A percentile compares a stretch with the other conserved stretches of the same genome.
phyloP scores from a whole-genome alignment of 2,329 filamentous ascomycete genomes.

The Penicillium sp. region DNA sequence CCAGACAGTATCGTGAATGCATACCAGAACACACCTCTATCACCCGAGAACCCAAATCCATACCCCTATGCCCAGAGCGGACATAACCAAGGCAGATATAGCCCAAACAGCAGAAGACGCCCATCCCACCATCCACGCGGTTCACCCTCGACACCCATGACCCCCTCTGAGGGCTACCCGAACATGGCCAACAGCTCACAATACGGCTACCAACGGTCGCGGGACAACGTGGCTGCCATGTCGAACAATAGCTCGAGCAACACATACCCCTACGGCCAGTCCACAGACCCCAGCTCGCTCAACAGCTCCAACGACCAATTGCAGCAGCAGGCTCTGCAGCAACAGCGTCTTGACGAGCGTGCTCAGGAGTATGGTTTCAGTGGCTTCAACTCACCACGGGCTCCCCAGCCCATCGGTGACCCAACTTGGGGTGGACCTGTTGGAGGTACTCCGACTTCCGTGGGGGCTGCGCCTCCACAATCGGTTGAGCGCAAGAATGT shows the following conservation, averaged over 20 bases:
- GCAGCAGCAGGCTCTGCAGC: slow-evolving; percentile 45
- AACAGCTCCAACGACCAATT: slow-evolving; percentile 85
- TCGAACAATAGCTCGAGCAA: slow-evolving; percentile 65
- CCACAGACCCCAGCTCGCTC: slow-evolving; percentile 87
- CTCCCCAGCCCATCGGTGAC: slow-evolving; percentile 17
- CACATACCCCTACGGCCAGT: slow-evolving; percentile 71
- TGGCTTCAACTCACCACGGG: slow-evolving; percentile 43
- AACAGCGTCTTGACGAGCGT: slow-evolving; percentile 39
- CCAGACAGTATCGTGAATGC: slow-evolving; percentile 46
- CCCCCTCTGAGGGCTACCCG: slow-evolving; percentile 34
- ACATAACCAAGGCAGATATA: slow-evolving; percentile 26
- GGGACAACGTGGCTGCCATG: slow-evolving; percentile 78
- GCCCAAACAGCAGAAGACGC: slow-evolving; percentile 23
- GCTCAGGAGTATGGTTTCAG: slow-evolving; percentile 63
- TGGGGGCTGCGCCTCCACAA: slow-evolving; percentile 9
- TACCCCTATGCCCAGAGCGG: background rate
- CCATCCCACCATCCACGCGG: slow-evolving; percentile 32
- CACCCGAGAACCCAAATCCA: slow-evolving; percentile 49
- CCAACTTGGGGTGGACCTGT: slow-evolving; percentile 27
- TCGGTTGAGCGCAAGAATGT: slow-evolving; percentile 19
- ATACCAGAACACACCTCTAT: slow-evolving; percentile 40
- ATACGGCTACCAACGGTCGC: slow-evolving; percentile 67
- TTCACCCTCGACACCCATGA: slow-evolving; percentile 12
- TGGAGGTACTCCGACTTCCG: slow-evolving; percentile 16
- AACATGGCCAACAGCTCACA: slow-evolving; percentile 24